Conservation (phyloP, 176 grass and related monocot species). For the Miscanthus lutarioriparius region DNA sequence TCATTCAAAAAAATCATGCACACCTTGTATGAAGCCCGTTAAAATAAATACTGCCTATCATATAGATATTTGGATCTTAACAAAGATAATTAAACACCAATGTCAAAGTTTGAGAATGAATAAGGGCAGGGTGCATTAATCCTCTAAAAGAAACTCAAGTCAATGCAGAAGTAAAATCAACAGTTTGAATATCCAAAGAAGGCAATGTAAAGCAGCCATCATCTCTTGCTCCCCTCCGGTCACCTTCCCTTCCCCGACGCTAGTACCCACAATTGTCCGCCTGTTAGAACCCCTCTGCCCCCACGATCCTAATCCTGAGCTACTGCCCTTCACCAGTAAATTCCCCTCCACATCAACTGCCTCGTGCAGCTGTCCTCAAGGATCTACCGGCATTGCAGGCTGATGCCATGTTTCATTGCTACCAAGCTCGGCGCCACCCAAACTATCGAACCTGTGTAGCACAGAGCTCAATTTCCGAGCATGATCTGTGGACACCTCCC, state of each 20-base stretch:
- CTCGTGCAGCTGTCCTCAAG: not conserved
- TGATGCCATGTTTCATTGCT: not conserved
- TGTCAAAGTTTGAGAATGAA: not conserved
- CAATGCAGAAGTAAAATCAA: not conserved
- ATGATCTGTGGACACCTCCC: not conserved
- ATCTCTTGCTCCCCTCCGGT: not conserved
- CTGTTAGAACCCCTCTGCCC: not conserved
- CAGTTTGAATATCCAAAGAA: not conserved
- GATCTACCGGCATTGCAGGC: not conserved
- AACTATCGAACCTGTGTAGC: not conserved
- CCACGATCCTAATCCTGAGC: not conserved
- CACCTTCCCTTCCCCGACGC: not conserved
- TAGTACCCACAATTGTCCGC: not conserved
- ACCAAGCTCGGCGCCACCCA: not conserved
- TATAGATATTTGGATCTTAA: not conserved
- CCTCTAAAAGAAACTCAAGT: constrained; percentile 2
- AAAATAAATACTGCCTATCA: not conserved
- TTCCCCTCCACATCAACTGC: not conserved
- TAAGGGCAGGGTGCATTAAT: not conserved
- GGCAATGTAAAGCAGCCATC: not conserved
- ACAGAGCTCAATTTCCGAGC: not conserved
- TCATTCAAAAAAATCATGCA: not conserved
- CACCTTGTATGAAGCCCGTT: not conserved
- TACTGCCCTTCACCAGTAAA: not conserved
- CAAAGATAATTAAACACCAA: not conserved